Evolutionary conservation across 805 yeast genomes (phyloP).

Genomic region (Nematodospora valgi): DNA sequence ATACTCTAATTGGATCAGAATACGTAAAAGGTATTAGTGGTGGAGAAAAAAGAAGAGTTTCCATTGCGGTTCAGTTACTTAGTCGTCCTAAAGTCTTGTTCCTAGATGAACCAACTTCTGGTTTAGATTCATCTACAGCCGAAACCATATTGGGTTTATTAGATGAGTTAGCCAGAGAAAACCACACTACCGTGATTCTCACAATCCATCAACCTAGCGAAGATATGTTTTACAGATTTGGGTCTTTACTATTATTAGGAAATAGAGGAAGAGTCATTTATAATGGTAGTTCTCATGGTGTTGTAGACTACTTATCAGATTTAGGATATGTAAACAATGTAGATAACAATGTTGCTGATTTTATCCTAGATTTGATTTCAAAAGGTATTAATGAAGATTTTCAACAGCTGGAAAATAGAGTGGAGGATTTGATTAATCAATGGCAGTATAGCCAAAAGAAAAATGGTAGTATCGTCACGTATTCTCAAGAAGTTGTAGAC

Average conservation of each 20-base stretch:
- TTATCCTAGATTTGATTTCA: constrained; percentile 66
- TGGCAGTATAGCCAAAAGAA: constrained; percentile 25
- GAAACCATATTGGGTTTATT: constrained; percentile 61
- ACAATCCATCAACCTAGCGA: constrained; percentile 86
- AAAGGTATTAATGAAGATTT: constrained; percentile 25
- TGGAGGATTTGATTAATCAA: constrained; percentile 20
- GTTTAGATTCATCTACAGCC: constrained; percentile 79
- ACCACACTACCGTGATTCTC: constrained; percentile 62
- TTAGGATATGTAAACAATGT: constrained; percentile 50
- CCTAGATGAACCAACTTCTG: constrained; percentile 88
- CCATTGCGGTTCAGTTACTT: constrained; percentile 75
- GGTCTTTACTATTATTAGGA: constrained; percentile 67
- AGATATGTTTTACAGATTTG: constrained; percentile 61
- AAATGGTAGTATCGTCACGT: constrained; percentile 14
- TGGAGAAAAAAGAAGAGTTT: constrained; percentile 73
- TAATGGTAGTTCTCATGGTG: constrained; percentile 50
- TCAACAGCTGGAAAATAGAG: constrained; percentile 19
- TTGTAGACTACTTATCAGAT: constrained; percentile 45
- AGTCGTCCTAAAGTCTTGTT: constrained; percentile 69
- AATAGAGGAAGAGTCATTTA: constrained; percentile 71
- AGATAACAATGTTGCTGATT: constrained; percentile 70
- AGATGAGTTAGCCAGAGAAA: constrained; percentile 49
- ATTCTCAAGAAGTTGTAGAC: constrained; percentile 23
- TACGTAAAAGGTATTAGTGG: constrained; percentile 40
- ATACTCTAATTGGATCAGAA: constrained; percentile 50